Evolutionary conservation across 2,329 filamentous ascomycete genomes (phyloP).

Genomic region (Arthroderma uncinatum): DNA sequence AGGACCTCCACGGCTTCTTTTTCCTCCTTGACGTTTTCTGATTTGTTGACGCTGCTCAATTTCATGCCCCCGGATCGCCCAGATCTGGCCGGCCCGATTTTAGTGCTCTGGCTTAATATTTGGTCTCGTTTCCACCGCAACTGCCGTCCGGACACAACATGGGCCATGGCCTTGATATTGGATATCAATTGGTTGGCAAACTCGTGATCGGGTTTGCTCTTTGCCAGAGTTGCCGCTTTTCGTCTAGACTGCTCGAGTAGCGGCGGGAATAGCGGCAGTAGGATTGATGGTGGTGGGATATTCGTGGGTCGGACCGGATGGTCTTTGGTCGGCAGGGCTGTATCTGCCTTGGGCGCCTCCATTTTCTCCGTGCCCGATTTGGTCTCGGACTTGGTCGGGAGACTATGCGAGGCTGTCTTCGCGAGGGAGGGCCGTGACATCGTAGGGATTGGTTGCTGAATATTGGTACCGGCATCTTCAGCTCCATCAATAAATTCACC

Average conservation of each 20-base stretch:
- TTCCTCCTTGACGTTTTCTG: constrained; percentile 71
- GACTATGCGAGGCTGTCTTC: background rate
- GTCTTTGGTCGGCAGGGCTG: constrained; percentile 11
- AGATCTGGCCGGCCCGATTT: constrained; percentile 62
- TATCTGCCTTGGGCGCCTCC: background rate
- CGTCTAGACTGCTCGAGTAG: constrained; percentile 56
- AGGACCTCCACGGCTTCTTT: constrained; percentile 71
- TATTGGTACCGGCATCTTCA: background rate
- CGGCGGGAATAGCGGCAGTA: constrained; percentile 64
- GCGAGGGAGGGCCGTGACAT: background rate
- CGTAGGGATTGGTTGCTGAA: background rate
- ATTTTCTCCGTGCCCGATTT: background rate
- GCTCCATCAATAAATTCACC: constrained; percentile 41
- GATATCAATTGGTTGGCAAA: constrained; percentile 21
- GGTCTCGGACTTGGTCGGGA: background rate
- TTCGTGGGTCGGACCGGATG: constrained; percentile 67
- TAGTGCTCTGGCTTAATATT: constrained; percentile 75
- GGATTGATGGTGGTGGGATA: constrained; percentile 73
- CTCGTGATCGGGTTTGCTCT: constrained; percentile 22
- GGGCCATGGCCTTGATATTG: constrained; percentile 51
- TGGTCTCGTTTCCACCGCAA: constrained; percentile 84
- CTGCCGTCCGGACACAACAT: constrained; percentile 72
- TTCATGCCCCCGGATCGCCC: constrained; percentile 79
- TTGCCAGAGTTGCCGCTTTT: constrained; percentile 44
- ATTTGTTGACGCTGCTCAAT: constrained; percentile 71